A percentile compares a stretch with the other conserved stretches of the same genome.
These are phyloP conservation scores for Dactylorhiza incarnata DNA, from an alignment of 106 monocot species.

Conservation along the genomic window DNA sequence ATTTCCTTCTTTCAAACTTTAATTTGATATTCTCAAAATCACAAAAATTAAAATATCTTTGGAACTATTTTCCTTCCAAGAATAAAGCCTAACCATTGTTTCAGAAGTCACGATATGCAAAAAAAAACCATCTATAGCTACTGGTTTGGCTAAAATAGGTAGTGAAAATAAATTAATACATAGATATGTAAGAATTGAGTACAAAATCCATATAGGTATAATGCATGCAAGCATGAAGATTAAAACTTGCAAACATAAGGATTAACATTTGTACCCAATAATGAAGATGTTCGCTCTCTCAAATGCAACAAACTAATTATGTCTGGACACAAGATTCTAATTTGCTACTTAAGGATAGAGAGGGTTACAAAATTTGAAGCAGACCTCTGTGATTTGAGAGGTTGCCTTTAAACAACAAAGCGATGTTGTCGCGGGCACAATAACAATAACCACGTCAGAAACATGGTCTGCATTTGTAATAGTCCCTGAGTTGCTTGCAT, in stretches of 20 bases:
- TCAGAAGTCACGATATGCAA: too few relatives aligned
- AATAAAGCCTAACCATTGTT: too few relatives aligned
- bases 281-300: background rate
- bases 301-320: background rate
- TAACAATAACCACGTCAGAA: constrained; percentile 34
- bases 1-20: too few relatives aligned
- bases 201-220: background rate
- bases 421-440: constrained; percentile 12
- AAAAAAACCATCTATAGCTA: background rate
- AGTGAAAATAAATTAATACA: background rate
- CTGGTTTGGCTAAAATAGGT: background rate
- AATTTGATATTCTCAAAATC: too few relatives aligned
- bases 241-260: background rate
- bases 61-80: background rate
- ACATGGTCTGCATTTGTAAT: constrained; percentile 13
- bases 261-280: background rate
- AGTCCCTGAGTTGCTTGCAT: constrained; percentile 19
- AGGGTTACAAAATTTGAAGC: background rate
- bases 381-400: constrained; percentile 28
- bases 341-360: background rate
- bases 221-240: background rate
- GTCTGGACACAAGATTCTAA: background rate
- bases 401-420: constrained; percentile 18
- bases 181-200: background rate
- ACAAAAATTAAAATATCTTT: too few relatives aligned